Base-by-base conservation (phyloP, 2,329 filamentous ascomycete species). In the Nannizziopsis arthrosporioides region DNA sequence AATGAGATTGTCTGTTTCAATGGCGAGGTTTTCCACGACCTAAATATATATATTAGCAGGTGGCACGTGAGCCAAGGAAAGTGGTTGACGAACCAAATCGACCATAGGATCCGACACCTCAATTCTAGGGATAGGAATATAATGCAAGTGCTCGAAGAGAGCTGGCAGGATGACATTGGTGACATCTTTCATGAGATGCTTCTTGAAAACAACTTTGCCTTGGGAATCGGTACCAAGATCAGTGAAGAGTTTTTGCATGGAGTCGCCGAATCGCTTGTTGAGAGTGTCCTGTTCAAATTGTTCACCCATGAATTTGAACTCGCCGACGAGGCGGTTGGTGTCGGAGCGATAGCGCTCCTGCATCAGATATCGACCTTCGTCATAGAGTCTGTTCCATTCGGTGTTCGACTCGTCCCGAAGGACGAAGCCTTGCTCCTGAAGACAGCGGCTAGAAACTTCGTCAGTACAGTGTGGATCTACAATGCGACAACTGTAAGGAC, bases 1-100 rank as follows among this genome's bases (percentile, higher is more conserved):
- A 69, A 89, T 87, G 57, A 98, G 81, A 69, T 98, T 98, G 73
- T 96, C 89, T 55, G 86, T 89, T 71, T 98, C 92, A 45, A 98
- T 77, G 40, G 95, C 84, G 9, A 98, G 73, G 66, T 98, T 98
- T 72, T 98, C 92, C 39, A 98, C 78, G 42, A 96, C 57, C 61
- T 63, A 42, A 11, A 46, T n/a, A 36, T 47, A 36, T 47, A 6
- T 35, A 30, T 19, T 32, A 35, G 8, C 15, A n/a, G 31, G 11
- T 27, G 9, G 17, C 12, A 31, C 4, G 6, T 18, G 4, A 37
- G 15, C 31, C 10, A 7, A 31, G 5, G 37, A 38, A 48, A 31
- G 35, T 41, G 12, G 11, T 18, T 18, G 34, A 60, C 60, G 56
- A 40, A 63, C 78, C 42, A 83, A 83, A 66, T 98, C 92, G 44